These are phyloP conservation scores for Starmerella scarabaei DNA, from an alignment of 805 yeast genomes.

Conservation along the genomic window DNA sequence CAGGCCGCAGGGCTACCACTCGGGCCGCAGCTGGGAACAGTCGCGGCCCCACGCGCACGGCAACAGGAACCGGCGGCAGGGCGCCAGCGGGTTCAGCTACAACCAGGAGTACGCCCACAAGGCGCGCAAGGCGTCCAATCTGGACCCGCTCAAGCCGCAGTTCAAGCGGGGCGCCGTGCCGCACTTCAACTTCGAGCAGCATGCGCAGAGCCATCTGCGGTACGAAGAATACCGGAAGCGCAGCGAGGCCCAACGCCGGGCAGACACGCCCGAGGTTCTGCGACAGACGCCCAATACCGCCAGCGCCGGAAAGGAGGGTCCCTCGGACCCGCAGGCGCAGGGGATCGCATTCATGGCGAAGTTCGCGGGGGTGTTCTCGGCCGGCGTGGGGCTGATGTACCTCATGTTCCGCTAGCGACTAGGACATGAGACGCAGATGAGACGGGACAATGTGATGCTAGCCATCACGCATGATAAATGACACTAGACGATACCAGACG, in stretches of 20 bases:
- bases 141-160: slow-evolving; percentile 23
- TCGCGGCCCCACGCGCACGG: slow-evolving; percentile 1
- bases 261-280: slow-evolving; percentile 11
- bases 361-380: slow-evolving; percentile 12
- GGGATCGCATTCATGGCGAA: slow-evolving; percentile 8
- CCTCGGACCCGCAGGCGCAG: slow-evolving; percentile 6
- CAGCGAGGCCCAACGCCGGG: background rate
- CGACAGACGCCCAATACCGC: slow-evolving; percentile 9
- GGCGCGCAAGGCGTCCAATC: slow-evolving; percentile 13
- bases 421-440: background rate
- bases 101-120: slow-evolving; percentile 13
- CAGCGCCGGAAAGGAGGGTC: slow-evolving; percentile 3
- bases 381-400: slow-evolving; percentile 10
- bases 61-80: slow-evolving; percentile 8
- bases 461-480: too few relatives aligned
- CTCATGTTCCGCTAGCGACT: slow-evolving; percentile 10
- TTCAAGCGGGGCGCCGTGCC: slow-evolving; percentile 26
- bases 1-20: slow-evolving; percentile 21
- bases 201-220: slow-evolving; percentile 24
- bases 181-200: slow-evolving; percentile 28
- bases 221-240: slow-evolving; percentile 22
- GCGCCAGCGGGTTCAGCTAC: slow-evolving; percentile 12
- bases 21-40: slow-evolving; percentile 11
- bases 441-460: too few relatives aligned
- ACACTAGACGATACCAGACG: too few relatives aligned